Evolutionary conservation across 495 filamentous ascomycete species (phyloP).

Genomic region (Trypethelium eluteriae): DNA sequence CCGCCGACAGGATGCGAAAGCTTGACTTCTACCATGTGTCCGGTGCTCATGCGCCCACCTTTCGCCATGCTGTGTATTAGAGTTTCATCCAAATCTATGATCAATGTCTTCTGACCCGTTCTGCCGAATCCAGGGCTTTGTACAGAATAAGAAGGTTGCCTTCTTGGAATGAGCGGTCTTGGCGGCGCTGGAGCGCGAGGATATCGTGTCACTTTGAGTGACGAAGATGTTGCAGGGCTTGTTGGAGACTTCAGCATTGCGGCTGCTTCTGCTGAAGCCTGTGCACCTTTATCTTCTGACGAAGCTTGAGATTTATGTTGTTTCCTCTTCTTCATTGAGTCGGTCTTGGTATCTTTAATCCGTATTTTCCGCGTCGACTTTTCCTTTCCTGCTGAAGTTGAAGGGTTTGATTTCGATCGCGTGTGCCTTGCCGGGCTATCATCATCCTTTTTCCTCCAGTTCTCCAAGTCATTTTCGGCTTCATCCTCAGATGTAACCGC

Average conservation of each 20-base stretch:
- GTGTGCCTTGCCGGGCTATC: conserved; percentile 39
- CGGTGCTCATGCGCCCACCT: conserved; percentile 88
- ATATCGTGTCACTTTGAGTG: conserved; percentile 66
- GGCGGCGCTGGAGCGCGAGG: conserved; percentile 83
- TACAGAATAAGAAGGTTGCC: conserved; percentile 69
- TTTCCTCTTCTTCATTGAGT: conserved; percentile 24
- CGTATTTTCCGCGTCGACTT: conserved; percentile 62
- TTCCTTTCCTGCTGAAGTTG: conserved; percentile 45
- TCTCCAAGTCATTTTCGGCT: conserved; percentile 27
- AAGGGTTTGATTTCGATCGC: conserved; percentile 46
- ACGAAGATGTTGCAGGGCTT: conserved; percentile 59
- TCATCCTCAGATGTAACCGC: conserved; percentile 35
- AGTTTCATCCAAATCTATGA: conserved; percentile 93
- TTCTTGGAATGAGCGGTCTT: conserved; percentile 75
- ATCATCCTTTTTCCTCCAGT: conserved; percentile 23
- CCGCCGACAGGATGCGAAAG: conserved; percentile 58
- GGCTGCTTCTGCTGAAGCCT: conserved; percentile 38
- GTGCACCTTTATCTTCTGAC: conserved; percentile 12
- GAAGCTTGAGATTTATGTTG: conserved; percentile 29
- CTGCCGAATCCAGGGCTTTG: conserved; percentile 36
- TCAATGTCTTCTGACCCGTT: conserved; percentile 74
- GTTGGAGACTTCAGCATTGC: conserved; percentile 78
- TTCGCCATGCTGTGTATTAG: conserved; percentile 96
- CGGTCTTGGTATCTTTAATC: conserved; percentile 65
- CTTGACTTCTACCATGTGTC: conserved; percentile 98